Base-by-base conservation (phyloP, 352 stramenopile species). In the Thraustotheca clavata region DNA sequence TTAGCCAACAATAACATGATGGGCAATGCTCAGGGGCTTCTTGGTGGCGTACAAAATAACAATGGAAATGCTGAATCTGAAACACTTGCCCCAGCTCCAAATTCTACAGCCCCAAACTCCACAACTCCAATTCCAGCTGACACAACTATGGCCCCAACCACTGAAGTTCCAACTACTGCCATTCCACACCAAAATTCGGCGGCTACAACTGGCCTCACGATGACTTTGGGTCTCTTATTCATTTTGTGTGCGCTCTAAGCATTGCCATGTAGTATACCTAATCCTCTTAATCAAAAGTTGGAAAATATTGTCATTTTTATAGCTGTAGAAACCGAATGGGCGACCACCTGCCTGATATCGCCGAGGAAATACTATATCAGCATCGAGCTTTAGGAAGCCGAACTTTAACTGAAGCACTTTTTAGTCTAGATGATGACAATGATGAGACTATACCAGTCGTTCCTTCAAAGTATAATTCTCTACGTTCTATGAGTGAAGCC, bases 391-490 rank as follows among this genome's bases (percentile, higher is more conserved):
- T n/a, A n/a, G n/a, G n/a, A n/a, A n/a, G n/a, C n/a, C n/a, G n/a
- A n/a, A n/a, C n/a, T n/a, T n/a, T n/a, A n/a, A n/a, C n/a, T n/a
- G n/a, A n/a, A n/a, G n/a, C n/a, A n/a, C n/a, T n/a, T n/a, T n/a
- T n/a, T n/a, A n/a, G n/a, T n/a, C n/a, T n/a, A n/a, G 43, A 52
- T 14, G 6, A 50, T 9, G 24, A 20, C 7, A 18, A 18, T 31
- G 9, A 43, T 20, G 38, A 43, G 16, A 43, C 16, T 20, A 20
- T 18, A 16, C 38, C 16, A 43, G 16, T 9, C 2, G 7, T 11
- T 52, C 24, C 43, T 40, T 27, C 57, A 40, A 65, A 65, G 39
- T 65, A 65, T 46, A 26, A 65, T 9, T 27, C 27, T 27, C 14
- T 65, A 4, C 46, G 47, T n/a, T 7, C 24, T 46, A 43, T 46